These are phyloP conservation scores for Rhizophagus prolifer DNA, from an alignment of 192 early-diverging fungal species.

Conservation along the genomic window DNA sequence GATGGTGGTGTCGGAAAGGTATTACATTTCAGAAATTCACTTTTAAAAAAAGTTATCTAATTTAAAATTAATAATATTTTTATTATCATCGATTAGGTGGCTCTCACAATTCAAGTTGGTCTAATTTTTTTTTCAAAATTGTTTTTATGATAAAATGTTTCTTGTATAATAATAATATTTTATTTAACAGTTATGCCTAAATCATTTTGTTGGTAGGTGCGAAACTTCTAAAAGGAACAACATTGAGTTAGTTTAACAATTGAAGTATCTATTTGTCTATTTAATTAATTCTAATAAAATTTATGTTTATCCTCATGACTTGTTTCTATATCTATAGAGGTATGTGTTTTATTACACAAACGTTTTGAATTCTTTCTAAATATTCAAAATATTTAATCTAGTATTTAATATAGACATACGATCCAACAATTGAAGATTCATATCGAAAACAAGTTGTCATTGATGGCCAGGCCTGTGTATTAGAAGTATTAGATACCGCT, in stretches of 20 bases:
- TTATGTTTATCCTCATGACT: not conserved
- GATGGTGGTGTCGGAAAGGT: slow-evolving; percentile 47
- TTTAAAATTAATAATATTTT: not conserved
- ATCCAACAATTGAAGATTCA: too few relatives aligned
- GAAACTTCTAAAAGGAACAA: not conserved
- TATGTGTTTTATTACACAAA: not conserved
- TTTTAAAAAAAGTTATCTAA: not conserved
- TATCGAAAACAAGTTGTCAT: too few relatives aligned
- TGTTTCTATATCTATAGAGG: not conserved
- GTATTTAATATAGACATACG: too few relatives aligned
- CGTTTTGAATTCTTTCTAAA: not conserved
- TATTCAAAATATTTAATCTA: too few relatives aligned
- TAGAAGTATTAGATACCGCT: too few relatives aligned
- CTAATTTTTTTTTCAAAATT: not conserved
- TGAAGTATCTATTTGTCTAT: too few relatives aligned
- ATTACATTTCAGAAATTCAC: not conserved
- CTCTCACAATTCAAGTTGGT: slow-evolving; percentile 30
- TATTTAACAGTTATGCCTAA: slow-evolving; percentile 37
- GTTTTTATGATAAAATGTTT: too few relatives aligned
- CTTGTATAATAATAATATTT: not conserved
- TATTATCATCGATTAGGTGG: too few relatives aligned
- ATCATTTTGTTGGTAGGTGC: slow-evolving; percentile 49
- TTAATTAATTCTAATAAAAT: not conserved
- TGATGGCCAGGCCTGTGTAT: too few relatives aligned
- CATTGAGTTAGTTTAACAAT: not conserved